A percentile compares a stretch with the other conserved stretches of the same genome.
phyloP scores from a whole-genome alignment of 257 asterid species.

The Ophiorrhiza pumila region DNA sequence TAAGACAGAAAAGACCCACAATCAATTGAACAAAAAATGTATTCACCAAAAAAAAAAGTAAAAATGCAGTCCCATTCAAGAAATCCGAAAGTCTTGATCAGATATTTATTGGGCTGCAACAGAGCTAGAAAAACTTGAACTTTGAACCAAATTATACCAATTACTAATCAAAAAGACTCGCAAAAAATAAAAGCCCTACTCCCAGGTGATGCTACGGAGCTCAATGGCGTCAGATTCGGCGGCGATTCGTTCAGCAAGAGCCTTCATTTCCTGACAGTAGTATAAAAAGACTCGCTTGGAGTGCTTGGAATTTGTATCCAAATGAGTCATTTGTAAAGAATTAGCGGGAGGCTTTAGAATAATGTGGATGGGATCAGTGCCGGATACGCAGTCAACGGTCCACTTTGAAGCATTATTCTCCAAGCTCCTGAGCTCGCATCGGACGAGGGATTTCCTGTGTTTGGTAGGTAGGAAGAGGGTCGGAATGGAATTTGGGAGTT shows the following conservation, averaged over 20 bases:
- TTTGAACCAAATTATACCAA: neutral
- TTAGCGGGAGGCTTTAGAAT: constrained; percentile 72
- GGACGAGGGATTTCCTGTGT: constrained; percentile 22
- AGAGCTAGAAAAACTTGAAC: neutral
- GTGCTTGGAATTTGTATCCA: constrained; percentile 39
- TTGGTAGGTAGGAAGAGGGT: constrained; percentile 16
- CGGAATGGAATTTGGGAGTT: constrained; percentile 22
- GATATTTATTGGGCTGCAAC: neutral
- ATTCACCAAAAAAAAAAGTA: neutral
- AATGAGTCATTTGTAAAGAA: constrained; percentile 41
- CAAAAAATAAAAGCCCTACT: constrained; percentile 30
- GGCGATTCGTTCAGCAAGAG: constrained; percentile 76
- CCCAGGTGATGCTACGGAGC: constrained; percentile 85
- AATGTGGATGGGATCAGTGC: constrained; percentile 82
- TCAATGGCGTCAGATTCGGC: constrained; percentile 83
- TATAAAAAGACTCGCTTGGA: constrained; percentile 70
- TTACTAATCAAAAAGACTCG: neutral
- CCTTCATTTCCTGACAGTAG: constrained; percentile 84
- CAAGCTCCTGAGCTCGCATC: constrained; percentile 46
- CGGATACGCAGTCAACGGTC: constrained; percentile 73
- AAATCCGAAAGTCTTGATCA: neutral
- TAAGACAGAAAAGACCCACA: neutral
- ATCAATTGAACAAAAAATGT: neutral
- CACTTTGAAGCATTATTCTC: constrained; percentile 45
- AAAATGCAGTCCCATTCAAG: neutral